Base-by-base conservation (phyloP, 768 basidiomycete species). In the Leccinum barrowsii region DNA sequence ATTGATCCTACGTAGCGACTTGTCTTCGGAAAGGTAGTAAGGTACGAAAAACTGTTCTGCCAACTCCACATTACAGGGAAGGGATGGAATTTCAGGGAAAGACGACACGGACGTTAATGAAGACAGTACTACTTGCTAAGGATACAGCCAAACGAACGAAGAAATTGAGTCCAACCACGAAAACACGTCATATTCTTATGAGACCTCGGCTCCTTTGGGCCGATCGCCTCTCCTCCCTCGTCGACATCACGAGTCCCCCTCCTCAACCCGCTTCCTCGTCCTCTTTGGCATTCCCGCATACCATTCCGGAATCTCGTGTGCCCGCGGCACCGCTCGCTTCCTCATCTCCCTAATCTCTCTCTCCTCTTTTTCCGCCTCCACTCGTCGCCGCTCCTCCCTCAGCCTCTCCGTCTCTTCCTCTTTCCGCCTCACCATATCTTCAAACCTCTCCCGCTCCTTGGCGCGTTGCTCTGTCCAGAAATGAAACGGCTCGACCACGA, bases 251-350 rank as follows among this genome's bases (percentile, higher is more conserved):
- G 19, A 10, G n/a, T 42, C 37, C 15, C 37, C 15, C 35, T 35
- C 37, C n/a, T 19, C 19, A 19, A 44, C 42, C 42, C 42, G 42
- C 19, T 44, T 44, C 42, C 42, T 44, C 42, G 56, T 52, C 73
- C 76, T 82, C 80, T 80, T 89, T 64, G 87, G 87, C 69, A 81
- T 83, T 46, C 80, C 80, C 63, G 81, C 84, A 65, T 91, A 91
- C 89, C 89, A 91, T 62, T 84, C 85, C 11, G 89, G 89, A 24
- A 91, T 79, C 64, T 82, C 82, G 68, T 90, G 79, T 49, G 89
- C 89, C 70, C 77, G 83, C 22, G 86, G 85, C 49, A 91, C 74
- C 17, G 86, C 80, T 62, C 76, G 79, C 76, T 78, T 82, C 68
- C 89, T 75, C 66, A 87, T 59, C 74, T 85, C 87, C 67, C 70